Conservation (phyloP, 306 rosid species). For the Psophocarpus tetragonolobus region DNA sequence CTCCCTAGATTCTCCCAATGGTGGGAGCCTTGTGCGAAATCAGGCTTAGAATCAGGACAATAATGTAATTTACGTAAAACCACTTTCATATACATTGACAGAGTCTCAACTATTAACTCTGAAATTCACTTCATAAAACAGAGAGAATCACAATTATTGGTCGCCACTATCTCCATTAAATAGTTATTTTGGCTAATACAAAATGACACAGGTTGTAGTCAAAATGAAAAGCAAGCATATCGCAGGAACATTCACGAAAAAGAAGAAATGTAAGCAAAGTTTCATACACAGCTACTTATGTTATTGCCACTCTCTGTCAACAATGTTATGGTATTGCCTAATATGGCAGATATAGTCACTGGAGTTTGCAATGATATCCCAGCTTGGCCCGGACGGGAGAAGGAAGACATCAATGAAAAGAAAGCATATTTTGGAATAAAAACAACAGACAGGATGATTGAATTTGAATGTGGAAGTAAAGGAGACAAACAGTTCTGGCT, state of each 20-base stretch:
- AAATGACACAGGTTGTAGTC: slow-evolving; percentile 72
- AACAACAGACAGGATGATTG: slow-evolving; percentile 71
- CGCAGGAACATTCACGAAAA: slow-evolving; percentile 86
- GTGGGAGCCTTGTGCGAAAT: background rate
- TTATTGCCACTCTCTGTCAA: slow-evolving; percentile 17
- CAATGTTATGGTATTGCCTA: slow-evolving; percentile 29
- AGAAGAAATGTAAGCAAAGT: slow-evolving; percentile 80
- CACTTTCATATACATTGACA: background rate
- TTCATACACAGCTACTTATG: background rate
- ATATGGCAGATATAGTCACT: slow-evolving; percentile 72
- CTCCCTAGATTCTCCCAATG: background rate
- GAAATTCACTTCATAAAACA: background rate
- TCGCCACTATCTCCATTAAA: background rate
- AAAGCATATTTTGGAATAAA: slow-evolving; percentile 83
- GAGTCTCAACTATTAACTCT: background rate
- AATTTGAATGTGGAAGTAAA: slow-evolving; percentile 80
- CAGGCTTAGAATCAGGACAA: background rate
- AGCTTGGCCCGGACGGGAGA: slow-evolving; percentile 82
- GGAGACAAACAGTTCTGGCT: slow-evolving; percentile 77
- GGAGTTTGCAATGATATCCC: slow-evolving; percentile 63
- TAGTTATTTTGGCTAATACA: slow-evolving; percentile 19
- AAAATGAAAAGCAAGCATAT: slow-evolving; percentile 94
- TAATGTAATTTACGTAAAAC: background rate
- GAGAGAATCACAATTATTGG: slow-evolving; percentile 13
- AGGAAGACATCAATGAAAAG: slow-evolving; percentile 44